A percentile compares a stretch with the other conserved stretches of the same genome.
These are phyloP conservation scores for Microsporum audouinii DNA, from an alignment of 2,329 filamentous ascomycete genomes.

Conservation along the genomic window DNA sequence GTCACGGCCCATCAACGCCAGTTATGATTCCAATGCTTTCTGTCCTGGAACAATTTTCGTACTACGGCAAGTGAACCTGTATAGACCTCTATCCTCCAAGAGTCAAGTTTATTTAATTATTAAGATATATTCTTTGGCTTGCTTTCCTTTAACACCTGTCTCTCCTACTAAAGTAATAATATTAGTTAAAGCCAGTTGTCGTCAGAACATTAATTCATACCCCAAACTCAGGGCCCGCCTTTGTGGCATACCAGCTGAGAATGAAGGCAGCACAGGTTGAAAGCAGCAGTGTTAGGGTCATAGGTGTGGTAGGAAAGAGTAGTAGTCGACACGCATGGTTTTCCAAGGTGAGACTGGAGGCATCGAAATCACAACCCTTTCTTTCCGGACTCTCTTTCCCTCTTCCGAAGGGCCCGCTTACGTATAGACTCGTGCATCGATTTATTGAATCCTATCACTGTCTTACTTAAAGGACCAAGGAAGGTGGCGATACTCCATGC, in stretches of 20 bases:
- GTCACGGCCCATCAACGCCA: not conserved
- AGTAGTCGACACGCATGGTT: not conserved
- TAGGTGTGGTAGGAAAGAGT: not conserved
- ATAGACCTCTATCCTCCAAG: not conserved
- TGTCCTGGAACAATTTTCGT: not conserved
- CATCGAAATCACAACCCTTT: slow-evolving; percentile 27
- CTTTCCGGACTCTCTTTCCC: slow-evolving; percentile 61
- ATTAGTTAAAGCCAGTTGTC: not conserved
- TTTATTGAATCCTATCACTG: slow-evolving; percentile 51
- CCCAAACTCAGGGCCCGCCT: not conserved
- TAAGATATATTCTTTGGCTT: not conserved
- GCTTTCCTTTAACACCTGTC: not conserved
- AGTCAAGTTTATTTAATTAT: not conserved
- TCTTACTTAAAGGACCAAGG: slow-evolving; percentile 45
- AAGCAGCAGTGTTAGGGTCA: not conserved
- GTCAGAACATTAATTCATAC: not conserved
- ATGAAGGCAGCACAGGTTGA: not conserved
- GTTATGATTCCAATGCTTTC: not conserved
- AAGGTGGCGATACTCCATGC: slow-evolving; percentile 63
- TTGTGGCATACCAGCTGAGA: not conserved
- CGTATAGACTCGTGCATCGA: slow-evolving; percentile 74
- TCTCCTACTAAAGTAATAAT: not conserved
- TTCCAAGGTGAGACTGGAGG: not conserved
- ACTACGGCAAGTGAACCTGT: not conserved
- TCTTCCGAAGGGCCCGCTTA: slow-evolving; percentile 70